These are phyloP conservation scores for Hymenoscyphus fraxineus DNA, from an alignment of 2,329 filamentous ascomycete species.

Conservation along the genomic window DNA sequence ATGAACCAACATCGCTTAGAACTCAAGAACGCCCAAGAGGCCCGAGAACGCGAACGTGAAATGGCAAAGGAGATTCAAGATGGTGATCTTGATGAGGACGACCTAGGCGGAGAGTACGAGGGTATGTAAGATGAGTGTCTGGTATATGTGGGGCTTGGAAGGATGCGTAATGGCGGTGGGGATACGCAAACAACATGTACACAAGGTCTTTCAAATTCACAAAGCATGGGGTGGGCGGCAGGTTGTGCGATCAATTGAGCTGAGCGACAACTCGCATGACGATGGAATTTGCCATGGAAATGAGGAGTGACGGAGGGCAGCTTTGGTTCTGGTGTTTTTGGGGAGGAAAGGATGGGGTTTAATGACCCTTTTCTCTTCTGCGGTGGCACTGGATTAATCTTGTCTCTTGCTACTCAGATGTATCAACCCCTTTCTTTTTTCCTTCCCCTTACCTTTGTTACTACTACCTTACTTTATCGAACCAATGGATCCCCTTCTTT, in stretches of 20 bases:
- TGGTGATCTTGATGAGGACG: slow-evolving; percentile 93
- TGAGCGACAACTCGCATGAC: neutral
- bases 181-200: slow-evolving; percentile 1
- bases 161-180: neutral
- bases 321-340: neutral
- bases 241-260: neutral
- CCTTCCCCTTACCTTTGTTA: neutral
- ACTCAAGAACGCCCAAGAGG: slow-evolving; percentile 96
- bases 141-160: neutral
- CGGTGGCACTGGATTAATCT: slow-evolving; percentile 1
- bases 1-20: slow-evolving; percentile 99
- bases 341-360: neutral
- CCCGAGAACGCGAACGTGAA: slow-evolving; percentile 92
- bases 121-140: slow-evolving; percentile 64
- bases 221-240: neutral
- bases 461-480: neutral
- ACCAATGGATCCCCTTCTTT: neutral
- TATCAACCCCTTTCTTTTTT: neutral
- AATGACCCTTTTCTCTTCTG: neutral
- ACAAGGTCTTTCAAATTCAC: neutral
- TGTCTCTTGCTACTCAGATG: neutral
- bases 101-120: slow-evolving; percentile 93
- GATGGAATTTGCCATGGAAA: neutral
- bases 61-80: slow-evolving; percentile 99
- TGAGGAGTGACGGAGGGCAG: neutral